phyloP scores from a whole-genome alignment of 1,139 yeast genomes.

The Wickerhamomyces sp. region DNA sequence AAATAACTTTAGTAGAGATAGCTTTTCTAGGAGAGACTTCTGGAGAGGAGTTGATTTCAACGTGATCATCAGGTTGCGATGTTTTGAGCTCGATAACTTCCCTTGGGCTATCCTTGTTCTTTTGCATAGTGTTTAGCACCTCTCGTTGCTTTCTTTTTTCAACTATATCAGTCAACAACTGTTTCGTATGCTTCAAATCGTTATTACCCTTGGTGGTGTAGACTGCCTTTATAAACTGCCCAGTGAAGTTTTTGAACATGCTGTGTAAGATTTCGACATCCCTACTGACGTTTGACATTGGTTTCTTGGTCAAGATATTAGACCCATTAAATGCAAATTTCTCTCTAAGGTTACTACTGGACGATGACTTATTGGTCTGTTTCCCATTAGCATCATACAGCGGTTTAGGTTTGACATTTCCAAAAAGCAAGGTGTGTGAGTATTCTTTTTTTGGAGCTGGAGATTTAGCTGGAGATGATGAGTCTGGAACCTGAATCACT shows the following conservation, averaged over 20 bases:
- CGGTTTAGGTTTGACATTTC: slow-evolving; percentile 12
- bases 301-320: slow-evolving; percentile 15
- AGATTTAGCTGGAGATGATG: slow-evolving; percentile 25
- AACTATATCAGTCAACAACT: slow-evolving; percentile 36
- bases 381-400: slow-evolving; percentile 4
- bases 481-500: slow-evolving; percentile 40
- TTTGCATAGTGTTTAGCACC: slow-evolving; percentile 4
- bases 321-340: slow-evolving; percentile 29
- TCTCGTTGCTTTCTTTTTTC: slow-evolving; percentile 21
- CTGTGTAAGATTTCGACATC: slow-evolving; percentile 46
- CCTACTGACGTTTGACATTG: slow-evolving; percentile 7
- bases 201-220: slow-evolving; percentile 53
- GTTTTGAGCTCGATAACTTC: neutral
- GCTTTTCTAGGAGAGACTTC: slow-evolving; percentile 20
- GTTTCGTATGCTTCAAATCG: slow-evolving; percentile 50
- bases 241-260: slow-evolving; percentile 42
- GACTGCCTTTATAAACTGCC: slow-evolving; percentile 54
- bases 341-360: slow-evolving; percentile 24
- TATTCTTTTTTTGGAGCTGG: slow-evolving; percentile 1
- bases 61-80: slow-evolving; percentile 3
- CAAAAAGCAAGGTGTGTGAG: slow-evolving; percentile 13
- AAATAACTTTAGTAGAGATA: slow-evolving; percentile 52
- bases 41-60: slow-evolving; percentile 22
- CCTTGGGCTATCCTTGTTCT: neutral
- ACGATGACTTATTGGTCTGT: slow-evolving; percentile 3